A percentile compares a stretch with the other conserved stretches of the same genome.
Evolutionary conservation across 148 eudicot genomes (phyloP).

Genomic region (Cornus kousa): DNA sequence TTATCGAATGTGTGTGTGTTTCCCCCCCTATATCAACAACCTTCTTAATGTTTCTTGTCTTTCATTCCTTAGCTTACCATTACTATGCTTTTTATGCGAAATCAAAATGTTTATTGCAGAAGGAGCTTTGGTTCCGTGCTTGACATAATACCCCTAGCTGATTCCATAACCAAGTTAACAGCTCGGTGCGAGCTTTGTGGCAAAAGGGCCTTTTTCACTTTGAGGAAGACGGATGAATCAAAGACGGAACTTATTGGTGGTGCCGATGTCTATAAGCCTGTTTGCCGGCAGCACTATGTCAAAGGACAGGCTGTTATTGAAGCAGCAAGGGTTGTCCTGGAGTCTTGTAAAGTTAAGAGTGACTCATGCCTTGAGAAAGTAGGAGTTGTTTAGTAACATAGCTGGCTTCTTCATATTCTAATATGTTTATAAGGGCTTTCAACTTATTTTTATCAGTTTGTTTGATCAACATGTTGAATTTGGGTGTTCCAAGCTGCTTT

Average conservation of each 20-base stretch:
- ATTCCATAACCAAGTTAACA: slow-evolving; percentile 80
- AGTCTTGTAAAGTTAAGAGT: slow-evolving; percentile 19
- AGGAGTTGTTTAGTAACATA: slow-evolving; percentile 13
- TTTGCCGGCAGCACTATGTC: slow-evolving; percentile 88
- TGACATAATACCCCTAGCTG: slow-evolving; percentile 83
- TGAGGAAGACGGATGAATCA: slow-evolving; percentile 64
- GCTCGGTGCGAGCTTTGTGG: slow-evolving; percentile 89
- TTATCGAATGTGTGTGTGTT: no score
- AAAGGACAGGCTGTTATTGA: slow-evolving; percentile 42
- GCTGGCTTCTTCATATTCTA: not conserved
- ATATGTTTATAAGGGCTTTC: not conserved
- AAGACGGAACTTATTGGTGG: slow-evolving; percentile 80
- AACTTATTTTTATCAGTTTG: not conserved
- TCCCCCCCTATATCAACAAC: no score
- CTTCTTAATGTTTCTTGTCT: no score
- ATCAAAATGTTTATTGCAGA: slow-evolving; percentile 30
- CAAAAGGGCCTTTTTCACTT: slow-evolving; percentile 67
- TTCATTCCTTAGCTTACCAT: not conserved
- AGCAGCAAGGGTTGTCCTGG: slow-evolving; percentile 27
- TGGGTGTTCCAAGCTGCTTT: not conserved
- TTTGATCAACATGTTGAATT: not conserved
- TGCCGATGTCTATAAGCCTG: slow-evolving; percentile 83
- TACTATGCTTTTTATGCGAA: not conserved
- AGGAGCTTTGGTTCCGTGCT: slow-evolving; percentile 85
- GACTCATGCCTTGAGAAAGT: slow-evolving; percentile 25